Conservation (phyloP, 1,284 basidiomycete genomes). For the Peniophora sp. region DNA sequence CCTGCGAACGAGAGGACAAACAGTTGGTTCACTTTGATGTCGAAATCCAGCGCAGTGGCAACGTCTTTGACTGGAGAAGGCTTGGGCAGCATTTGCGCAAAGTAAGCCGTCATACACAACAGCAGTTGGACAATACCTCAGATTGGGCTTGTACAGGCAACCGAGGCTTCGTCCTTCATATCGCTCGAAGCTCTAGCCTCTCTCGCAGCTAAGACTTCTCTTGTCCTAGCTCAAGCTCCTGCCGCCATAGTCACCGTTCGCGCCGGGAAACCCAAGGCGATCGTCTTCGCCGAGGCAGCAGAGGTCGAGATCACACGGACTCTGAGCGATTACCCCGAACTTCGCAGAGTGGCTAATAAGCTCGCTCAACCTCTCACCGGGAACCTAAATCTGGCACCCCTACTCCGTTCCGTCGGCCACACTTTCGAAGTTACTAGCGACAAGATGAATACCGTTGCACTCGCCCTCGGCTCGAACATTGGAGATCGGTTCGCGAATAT, state of each 20-base stretch:
- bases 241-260: conserved; percentile 42
- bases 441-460: conserved; percentile 36
- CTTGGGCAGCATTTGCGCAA: conserved; percentile 30
- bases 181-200: conserved; percentile 75
- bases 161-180: conserved; percentile 44
- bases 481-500: conserved; percentile 87
- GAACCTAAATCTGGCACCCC: conserved; percentile 10
- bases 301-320: conserved; percentile 52
- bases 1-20: conserved; percentile 61
- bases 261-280: conserved; percentile 72
- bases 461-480: conserved; percentile 88
- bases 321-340: conserved; percentile 21
- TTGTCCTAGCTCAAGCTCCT: conserved; percentile 17
- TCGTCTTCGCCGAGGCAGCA: conserved; percentile 62
- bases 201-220: conserved; percentile 40
- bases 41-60: conserved; percentile 10
- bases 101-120: conserved; percentile 22
- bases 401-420: neutral
- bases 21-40: conserved; percentile 66
- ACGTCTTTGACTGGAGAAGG: conserved; percentile 28
- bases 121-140: neutral
- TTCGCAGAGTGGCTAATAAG: too few species aligned
- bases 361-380: neutral
- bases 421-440: neutral
- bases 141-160: conserved; percentile 21